phyloP scores from a whole-genome alignment of 352 stramenopile genomes.

The Phytopythium sindhum region DNA sequence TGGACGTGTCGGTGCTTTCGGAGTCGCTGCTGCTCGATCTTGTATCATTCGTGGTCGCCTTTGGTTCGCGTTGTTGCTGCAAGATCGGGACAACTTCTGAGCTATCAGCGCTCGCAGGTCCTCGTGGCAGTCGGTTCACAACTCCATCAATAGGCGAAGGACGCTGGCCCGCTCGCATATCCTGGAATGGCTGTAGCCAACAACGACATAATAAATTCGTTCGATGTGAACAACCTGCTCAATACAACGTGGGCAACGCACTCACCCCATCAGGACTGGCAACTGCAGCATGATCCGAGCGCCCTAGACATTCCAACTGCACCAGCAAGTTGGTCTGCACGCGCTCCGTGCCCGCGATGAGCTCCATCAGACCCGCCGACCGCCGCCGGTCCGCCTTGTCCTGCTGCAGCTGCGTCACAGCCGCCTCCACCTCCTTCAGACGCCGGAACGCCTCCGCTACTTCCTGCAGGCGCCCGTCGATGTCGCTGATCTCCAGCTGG shows the following conservation, averaged over 20 bases:
- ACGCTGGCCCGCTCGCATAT: too few relatives aligned
- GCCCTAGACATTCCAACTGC: not conserved
- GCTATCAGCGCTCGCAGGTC: not conserved
- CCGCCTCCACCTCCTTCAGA: slow-evolving; percentile 1
- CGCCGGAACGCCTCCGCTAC: not conserved
- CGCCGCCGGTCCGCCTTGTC: not conserved
- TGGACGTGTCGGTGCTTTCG: not conserved
- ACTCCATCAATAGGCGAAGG: too few relatives aligned
- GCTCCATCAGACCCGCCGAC: slow-evolving; percentile 1
- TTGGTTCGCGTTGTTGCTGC: not conserved
- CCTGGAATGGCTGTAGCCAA: too few relatives aligned
- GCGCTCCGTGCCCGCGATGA: not conserved
- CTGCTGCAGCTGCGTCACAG: slow-evolving; percentile 3
- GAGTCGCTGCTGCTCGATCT: not conserved
- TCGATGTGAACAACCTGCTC: too few relatives aligned
- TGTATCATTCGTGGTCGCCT: not conserved
- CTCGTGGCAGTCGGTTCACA: not conserved
- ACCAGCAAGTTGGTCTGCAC: not conserved
- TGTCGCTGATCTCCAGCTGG: not conserved
- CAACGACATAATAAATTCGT: too few relatives aligned
- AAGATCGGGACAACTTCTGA: not conserved
- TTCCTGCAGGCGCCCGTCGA: not conserved
- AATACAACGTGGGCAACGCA: not conserved
- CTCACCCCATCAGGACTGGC: not conserved
- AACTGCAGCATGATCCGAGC: not conserved